Evolutionary conservation across 2,329 filamentous ascomycete genomes (phyloP), one percentile per base, ranked within the genome.

Genomic region (Aspergillus unguis): DNA sequence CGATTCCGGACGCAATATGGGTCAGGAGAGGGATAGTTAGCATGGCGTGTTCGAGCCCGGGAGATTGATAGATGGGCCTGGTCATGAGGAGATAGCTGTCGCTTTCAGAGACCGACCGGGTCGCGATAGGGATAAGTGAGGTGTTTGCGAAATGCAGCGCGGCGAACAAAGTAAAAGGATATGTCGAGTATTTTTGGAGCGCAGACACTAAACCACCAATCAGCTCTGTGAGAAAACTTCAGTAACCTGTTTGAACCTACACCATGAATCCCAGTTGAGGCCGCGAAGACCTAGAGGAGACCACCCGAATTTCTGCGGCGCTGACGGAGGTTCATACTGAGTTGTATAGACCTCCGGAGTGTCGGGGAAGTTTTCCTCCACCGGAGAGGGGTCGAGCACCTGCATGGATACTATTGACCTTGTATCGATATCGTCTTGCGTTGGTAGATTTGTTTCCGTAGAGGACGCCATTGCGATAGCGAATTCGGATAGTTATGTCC

Each of bases 1-100:
- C 84, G 5, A 96, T 67, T 33, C 92, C 92, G 0, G 90, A 87
- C 10, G 81, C 78, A 40, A 96, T 77, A 69, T 97, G 92, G 2
- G 85, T 81, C 53, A 85, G 69, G 25, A 95, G 76, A 2, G 92
- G 91, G 2, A 90, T 71, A 40, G 80, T 84, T 55, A 97, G 83
- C 56, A 97, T 79, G 23, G 95, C 75, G 3, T 90, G 89, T 67
- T 96, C 92, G 47, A 87, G 80, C 11, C 89, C 76, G 2, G 86
- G 80, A 1, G 90, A 92, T 71, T 96, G 92, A 76, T 97, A 97
- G 70, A 94, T 85, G 44, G 95, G 92, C 56, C 92, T 85, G 28
- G 91, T 92, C 70, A 96, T 88, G 58, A 97, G 86, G 44, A 97
- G 85, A 71, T 91, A 95, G 45, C 85, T 85, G 68, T 96, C 92